Conservation (phyloP, 345 rosid genomes). For the Citrus trifoliata region DNA sequence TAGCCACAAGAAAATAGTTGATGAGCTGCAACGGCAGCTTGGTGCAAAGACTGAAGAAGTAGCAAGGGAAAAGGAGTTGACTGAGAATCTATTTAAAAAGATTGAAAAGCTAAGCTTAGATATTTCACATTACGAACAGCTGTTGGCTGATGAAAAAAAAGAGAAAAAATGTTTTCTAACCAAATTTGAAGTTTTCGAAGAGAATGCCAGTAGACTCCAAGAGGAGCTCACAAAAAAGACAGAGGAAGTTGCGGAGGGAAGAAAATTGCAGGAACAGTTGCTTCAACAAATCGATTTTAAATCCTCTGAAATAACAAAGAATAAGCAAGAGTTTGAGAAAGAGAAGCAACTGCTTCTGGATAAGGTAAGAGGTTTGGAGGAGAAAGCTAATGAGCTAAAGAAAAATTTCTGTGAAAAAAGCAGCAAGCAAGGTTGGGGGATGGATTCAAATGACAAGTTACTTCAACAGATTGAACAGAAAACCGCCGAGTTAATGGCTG, state of each 20-base stretch:
- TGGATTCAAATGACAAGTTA: conserved; percentile 33
- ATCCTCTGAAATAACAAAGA: conserved; percentile 25
- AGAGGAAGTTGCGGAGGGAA: conserved; percentile 38
- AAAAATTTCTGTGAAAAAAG: conserved; percentile 21
- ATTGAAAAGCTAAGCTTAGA: conserved; percentile 26
- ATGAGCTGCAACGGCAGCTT: conserved; percentile 40
- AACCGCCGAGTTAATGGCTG: conserved; percentile 37
- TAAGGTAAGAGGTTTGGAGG: conserved; percentile 42
- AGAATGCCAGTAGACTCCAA: conserved; percentile 37
- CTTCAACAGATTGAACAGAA: conserved; percentile 40
- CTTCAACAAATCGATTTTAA: conserved; percentile 38
- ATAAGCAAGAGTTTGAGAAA: conserved; percentile 40
- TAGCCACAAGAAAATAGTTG: conserved; percentile 33
- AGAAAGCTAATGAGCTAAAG: conserved; percentile 37
- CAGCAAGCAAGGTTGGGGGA: conserved; percentile 24
- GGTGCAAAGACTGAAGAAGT: conserved; percentile 27
- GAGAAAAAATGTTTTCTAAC: conserved; percentile 37
- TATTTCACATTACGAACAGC: conserved; percentile 25
- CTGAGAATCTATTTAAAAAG: conserved; percentile 30
- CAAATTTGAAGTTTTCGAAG: conserved; percentile 41
- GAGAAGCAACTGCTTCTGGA: conserved; percentile 24
- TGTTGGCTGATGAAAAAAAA: conserved; percentile 25
- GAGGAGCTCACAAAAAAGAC: conserved; percentile 35
- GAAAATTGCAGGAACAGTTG: conserved; percentile 28
- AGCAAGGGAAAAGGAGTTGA: conserved; percentile 33